Evolutionary conservation across 306 rosid genomes (phyloP).

Genomic region (Inga leiocalycina): DNA sequence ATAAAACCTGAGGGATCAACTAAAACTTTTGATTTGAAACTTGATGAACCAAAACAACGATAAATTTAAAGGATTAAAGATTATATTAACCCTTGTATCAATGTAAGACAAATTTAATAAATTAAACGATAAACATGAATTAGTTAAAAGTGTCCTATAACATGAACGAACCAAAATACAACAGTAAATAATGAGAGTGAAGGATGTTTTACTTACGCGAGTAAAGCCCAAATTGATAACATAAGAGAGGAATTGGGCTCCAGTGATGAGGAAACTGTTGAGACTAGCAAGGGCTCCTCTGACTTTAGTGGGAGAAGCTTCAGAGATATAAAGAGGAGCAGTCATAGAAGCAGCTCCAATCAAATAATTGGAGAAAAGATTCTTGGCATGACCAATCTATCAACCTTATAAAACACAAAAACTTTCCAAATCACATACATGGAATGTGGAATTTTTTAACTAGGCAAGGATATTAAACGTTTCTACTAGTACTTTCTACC

Average conservation of each 20-base stretch:
- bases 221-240: slow-evolving; percentile 63
- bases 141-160: no score
- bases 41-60: no score
- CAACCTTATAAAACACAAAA: background rate
- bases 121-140: fast-evolving
- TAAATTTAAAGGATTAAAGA: no score
- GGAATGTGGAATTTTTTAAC: background rate
- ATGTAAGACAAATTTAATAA: no score
- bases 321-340: slow-evolving; percentile 69
- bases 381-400: background rate
- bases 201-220: slow-evolving; percentile 13
- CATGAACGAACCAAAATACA: no score
- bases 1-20: no score
- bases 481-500: background rate
- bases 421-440: slow-evolving; percentile 1
- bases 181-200: background rate
- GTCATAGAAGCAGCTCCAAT: slow-evolving; percentile 58
- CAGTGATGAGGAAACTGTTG: slow-evolving; percentile 63
- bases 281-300: slow-evolving; percentile 65
- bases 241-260: slow-evolving; percentile 66
- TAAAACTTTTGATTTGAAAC: no score
- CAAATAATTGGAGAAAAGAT: slow-evolving; percentile 10
- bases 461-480: background rate
- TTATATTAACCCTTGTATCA: no score
- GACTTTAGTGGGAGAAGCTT: slow-evolving; percentile 62